Conservation (phyloP, 1,139 yeast genomes). For the Candida tetrigidarum region DNA sequence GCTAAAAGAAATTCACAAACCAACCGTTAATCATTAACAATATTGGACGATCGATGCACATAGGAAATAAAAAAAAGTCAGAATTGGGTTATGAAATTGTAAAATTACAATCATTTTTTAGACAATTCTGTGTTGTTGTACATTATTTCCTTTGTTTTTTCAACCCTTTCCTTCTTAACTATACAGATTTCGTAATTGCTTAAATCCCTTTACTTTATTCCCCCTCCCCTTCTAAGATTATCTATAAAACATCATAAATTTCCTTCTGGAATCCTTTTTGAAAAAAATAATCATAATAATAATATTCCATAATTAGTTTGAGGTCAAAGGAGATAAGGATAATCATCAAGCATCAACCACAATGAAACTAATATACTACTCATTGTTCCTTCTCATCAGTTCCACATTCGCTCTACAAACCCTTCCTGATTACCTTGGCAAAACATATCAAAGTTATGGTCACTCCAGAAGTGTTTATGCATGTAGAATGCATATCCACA, state of each 20-base stretch:
- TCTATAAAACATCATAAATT: background rate
- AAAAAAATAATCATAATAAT: too few relatives aligned
- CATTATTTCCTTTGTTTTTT: background rate
- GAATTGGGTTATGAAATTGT: conserved; percentile 1
- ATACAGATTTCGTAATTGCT: background rate
- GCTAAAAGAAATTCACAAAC: too few relatives aligned
- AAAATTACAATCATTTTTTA: background rate
- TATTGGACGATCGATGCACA: background rate
- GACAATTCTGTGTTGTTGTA: conserved; percentile 1
- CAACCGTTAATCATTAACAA: background rate
- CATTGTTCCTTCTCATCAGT: conserved; percentile 1
- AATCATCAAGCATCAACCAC: background rate
- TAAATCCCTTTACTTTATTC: background rate
- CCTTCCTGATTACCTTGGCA: conserved; percentile 3
- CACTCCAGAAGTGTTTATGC: conserved; percentile 8
- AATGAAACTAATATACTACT: conserved; percentile 3
- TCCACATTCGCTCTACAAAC: conserved; percentile 1
- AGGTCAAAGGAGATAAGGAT: too few relatives aligned
- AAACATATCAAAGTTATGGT: conserved; percentile 8
- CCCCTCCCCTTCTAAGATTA: background rate
- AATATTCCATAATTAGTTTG: too few relatives aligned
- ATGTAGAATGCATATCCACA: conserved; percentile 9
- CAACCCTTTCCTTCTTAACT: background rate
- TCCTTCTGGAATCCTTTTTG: too few relatives aligned
- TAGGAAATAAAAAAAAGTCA: too few relatives aligned